Evolutionary conservation across 176 grass and related monocot species (phyloP), one percentile per base, ranked within the genome.

Genomic region (Sorghum bicolor): DNA sequence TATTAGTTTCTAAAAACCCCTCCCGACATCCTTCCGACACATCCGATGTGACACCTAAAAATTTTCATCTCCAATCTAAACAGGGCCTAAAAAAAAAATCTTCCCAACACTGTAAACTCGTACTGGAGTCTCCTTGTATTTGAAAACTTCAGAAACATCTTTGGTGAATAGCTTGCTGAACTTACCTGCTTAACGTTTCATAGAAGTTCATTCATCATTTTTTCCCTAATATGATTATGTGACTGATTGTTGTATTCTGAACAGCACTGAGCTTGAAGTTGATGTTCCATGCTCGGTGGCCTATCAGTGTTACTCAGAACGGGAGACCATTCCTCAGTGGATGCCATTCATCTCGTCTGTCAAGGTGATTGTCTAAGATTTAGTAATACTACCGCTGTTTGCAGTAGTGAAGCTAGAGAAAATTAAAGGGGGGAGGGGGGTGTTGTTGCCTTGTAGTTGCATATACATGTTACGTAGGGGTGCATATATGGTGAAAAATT

Each of bases 301-400:
- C 10, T 96, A 94, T 66, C 87, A 99, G 28, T 96, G 91, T 89
- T 99, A 99, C 82, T 99, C 91, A 53, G 91, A 99, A 65, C 86
- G 91, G 22, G 91, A 99, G 84, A 70, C 78, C 20, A 99, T 99
- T 77, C 93, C 96, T 75, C 80, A 94, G 83, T 99, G 96, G 96
- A 99, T 99, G 96, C 96, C 96, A 78, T 99, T 94, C 82, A 99
- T 99, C 63, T 99, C 96, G 26, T 89, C 91, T 29, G 96, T 99
- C 79, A 83, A 94, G 85, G 96, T 99, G 62, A 70, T 45, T 44
- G 4, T 61, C 72, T n/a, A 69, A 64, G 68, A 41, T 81, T 34
- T 86, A 61, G 13, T 65, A 57, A 62, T 2, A 25, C 24, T 26
- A 61, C 57, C n/a, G 7, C 20, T 58, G 8, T 58, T 25, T 24